phyloP scores from a whole-genome alignment of 257 asterid genomes.

The Solanum appendiculatum region DNA sequence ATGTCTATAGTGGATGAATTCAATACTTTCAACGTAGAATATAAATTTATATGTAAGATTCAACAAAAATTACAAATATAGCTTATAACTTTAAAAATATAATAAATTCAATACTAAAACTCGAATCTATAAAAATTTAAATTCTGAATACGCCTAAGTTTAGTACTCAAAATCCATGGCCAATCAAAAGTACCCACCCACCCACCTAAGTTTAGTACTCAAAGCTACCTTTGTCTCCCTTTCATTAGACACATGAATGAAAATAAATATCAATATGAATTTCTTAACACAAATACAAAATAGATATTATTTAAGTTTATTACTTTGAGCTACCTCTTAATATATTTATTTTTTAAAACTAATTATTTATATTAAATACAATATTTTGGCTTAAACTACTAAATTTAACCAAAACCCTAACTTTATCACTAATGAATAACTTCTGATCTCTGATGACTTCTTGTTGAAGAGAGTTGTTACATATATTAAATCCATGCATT shows the following conservation, averaged over 20 bases:
- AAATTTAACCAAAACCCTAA: background rate
- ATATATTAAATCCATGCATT: background rate
- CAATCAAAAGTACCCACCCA: background rate
- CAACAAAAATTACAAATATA: no score
- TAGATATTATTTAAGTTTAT: no score
- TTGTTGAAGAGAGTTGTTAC: background rate
- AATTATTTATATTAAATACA: background rate
- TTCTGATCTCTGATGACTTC: background rate
- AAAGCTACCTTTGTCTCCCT: background rate
- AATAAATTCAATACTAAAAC: no score
- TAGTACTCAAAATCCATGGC: background rate
- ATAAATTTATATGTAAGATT: no score
- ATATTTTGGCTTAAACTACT: background rate
- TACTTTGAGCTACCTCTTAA: background rate
- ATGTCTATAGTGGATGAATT: no score
- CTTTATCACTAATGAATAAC: background rate
- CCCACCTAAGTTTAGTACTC: background rate
- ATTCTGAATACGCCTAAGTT: no score
- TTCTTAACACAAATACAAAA: background rate
- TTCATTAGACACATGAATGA: background rate
- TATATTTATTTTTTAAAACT: background rate
- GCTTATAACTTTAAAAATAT: no score
- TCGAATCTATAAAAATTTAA: no score
- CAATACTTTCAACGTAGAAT: no score
- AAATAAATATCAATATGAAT: background rate